Conservation (phyloP, 352 stramenopile genomes). For the Phytophthora megakarya region DNA sequence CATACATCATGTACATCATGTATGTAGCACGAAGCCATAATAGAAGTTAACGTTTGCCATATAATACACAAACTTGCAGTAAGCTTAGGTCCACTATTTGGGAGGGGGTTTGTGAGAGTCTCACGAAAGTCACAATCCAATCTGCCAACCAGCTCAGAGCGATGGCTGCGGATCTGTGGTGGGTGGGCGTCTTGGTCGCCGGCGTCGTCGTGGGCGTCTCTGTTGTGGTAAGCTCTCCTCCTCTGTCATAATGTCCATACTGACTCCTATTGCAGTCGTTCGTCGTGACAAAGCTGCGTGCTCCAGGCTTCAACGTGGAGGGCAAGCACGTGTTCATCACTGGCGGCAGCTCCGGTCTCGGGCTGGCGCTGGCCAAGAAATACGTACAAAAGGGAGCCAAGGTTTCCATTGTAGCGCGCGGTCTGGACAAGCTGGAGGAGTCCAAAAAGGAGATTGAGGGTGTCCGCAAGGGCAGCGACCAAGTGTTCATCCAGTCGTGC, state of each 20-base stretch:
- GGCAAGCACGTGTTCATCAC: slow-evolving; percentile 87
- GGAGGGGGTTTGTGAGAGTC: too few species aligned
- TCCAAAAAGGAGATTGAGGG: slow-evolving; percentile 68
- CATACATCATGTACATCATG: too few species aligned
- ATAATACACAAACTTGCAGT: too few species aligned
- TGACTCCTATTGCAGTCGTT: slow-evolving; percentile 50
- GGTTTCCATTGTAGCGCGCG: slow-evolving; percentile 75
- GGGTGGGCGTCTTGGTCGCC: slow-evolving; percentile 47
- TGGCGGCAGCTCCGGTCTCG: slow-evolving; percentile 71
- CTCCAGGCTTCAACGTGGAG: slow-evolving; percentile 73
- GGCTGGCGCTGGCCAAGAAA: slow-evolving; percentile 69
- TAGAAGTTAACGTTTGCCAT: too few species aligned
- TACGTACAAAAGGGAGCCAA: slow-evolving; percentile 72
- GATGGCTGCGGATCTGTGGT: slow-evolving; percentile 53
- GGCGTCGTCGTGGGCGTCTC: slow-evolving; percentile 55
- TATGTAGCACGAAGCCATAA: too few species aligned
- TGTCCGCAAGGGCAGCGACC: slow-evolving; percentile 37
- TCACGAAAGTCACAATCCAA: slow-evolving; percentile 13
- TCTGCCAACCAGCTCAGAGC: not conserved
- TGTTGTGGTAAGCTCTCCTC: slow-evolving; percentile 44
- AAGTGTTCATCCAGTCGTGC: slow-evolving; percentile 73
- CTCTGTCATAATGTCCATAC: not conserved
- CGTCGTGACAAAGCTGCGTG: slow-evolving; percentile 61
- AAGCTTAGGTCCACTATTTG: slow-evolving; percentile 21
- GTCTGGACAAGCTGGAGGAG: slow-evolving; percentile 57